phyloP scores from a whole-genome alignment of 148 eudicot species.

The Rhododendron molle region DNA sequence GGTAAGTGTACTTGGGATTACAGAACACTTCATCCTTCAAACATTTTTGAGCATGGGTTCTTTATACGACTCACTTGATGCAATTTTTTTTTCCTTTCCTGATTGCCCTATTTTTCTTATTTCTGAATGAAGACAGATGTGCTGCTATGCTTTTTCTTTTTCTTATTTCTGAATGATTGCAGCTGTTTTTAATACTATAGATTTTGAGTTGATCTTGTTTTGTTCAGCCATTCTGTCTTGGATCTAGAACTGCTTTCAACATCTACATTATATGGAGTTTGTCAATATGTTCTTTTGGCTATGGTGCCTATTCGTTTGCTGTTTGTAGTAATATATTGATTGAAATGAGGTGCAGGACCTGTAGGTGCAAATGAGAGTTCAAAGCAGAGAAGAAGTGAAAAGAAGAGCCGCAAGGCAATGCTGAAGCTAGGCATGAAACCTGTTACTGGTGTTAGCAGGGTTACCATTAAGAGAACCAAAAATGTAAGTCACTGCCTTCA shows the following conservation, averaged over 20 bases:
- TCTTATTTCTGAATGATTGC: not conserved
- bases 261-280: not conserved
- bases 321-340: not conserved
- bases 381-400: constrained; percentile 91
- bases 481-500: constrained; percentile 34
- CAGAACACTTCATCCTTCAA: not conserved
- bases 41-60: not conserved
- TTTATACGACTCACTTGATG: not conserved
- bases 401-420: constrained; percentile 95
- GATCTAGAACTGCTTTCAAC: not conserved
- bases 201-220: not conserved
- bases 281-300: not conserved
- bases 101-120: not conserved
- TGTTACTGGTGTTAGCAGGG: constrained; percentile 75
- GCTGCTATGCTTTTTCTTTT: not conserved
- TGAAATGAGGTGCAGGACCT: constrained; percentile 21
- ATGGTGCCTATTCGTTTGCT: not conserved
- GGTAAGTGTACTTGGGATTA: not conserved
- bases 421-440: constrained; percentile 92
- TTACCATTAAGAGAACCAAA: constrained; percentile 85
- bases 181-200: not conserved
- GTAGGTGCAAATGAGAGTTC: constrained; percentile 56
- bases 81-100: not conserved
- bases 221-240: not conserved
- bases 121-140: not conserved